Conservation (phyloP, 192 early-diverging fungal species). For the Jimgerdemannia flammicorona region DNA sequence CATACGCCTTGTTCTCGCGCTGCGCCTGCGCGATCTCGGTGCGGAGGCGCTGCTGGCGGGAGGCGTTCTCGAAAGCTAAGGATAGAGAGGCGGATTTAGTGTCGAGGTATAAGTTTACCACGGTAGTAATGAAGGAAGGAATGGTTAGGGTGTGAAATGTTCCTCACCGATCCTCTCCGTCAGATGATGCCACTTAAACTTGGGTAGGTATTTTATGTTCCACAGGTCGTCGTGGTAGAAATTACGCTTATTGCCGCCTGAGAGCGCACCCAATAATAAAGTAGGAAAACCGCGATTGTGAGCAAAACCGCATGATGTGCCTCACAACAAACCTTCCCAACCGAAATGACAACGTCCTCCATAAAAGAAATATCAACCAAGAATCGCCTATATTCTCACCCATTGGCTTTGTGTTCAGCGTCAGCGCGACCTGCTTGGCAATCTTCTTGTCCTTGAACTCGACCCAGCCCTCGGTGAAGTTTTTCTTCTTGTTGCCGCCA, state of each 20-base stretch:
- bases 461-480: constrained; percentile 96
- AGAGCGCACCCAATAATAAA: background rate
- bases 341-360: background rate
- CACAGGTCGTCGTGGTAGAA: constrained; percentile 93
- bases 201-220: constrained; percentile 94
- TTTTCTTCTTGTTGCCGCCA: constrained; percentile 75
- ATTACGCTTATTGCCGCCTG: constrained; percentile 77
- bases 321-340: background rate
- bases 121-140: background rate
- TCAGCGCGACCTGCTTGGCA: constrained; percentile 71
- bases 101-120: no score
- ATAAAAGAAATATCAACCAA: background rate
- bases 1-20: constrained; percentile 82
- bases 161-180: constrained; percentile 86
- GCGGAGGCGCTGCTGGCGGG: constrained; percentile 75
- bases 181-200: constrained; percentile 96
- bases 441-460: constrained; percentile 92
- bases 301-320: background rate
- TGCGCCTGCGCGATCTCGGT: constrained; percentile 82
- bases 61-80: constrained; percentile 66
- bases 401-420: constrained; percentile 81
- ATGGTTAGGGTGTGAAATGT: background rate
- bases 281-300: background rate
- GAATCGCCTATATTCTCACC: constrained; percentile 34
- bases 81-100: background rate